Base-by-base conservation (phyloP, 2,329 filamentous ascomycete species). In the Fusarium sp. region DNA sequence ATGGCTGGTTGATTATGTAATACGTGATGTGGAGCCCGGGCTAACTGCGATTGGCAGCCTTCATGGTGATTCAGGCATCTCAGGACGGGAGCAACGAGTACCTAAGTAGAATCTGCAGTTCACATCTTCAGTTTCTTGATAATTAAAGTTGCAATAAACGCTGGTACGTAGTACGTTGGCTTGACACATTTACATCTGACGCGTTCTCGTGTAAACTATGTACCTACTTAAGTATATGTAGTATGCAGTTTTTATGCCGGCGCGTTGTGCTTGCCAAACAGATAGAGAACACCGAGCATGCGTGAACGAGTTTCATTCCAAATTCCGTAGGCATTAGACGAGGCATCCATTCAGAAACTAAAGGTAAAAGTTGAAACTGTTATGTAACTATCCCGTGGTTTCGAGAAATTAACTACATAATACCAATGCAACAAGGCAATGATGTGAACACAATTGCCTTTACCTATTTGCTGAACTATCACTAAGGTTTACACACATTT, bases 1-100 rank as follows among this genome's bases (percentile, higher is more conserved):
- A 74, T 58, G 54, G 26, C 6, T 31, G 4, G 0, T 2, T 69
- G 70, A 22, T 77, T 77, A 78, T 63, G 72, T 77, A 77, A 78
- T 74, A 0, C 3, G 2, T 28, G 3, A 15, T 33, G 33, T 58
- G 69, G 63, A 20, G 56, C 8, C n/a, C 5, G 17, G 3, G 9
- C n/a, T 35, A 15, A 11, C 31, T 24, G 7, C n/a, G 13, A 35
- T 35, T 35, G 31, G 24, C 6, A 54, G 24, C 20, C 13, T 35
- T 18, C 7, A 35, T 5, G 31, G 31, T 31, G 15, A 24, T 51
- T 33, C 33, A 33, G 33, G 31, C 15, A 24, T 24, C 33, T 36
- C 33, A 54, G 10, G 33, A 54, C n/a, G 24, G n/a, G n/a, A 52
- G 18, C 17, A 35, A 51, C 22, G 11, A 49, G 28, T n/a, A 48